Evolutionary conservation across 2,329 filamentous ascomycete species (phyloP).

Genomic region (Moelleriella libera): DNA sequence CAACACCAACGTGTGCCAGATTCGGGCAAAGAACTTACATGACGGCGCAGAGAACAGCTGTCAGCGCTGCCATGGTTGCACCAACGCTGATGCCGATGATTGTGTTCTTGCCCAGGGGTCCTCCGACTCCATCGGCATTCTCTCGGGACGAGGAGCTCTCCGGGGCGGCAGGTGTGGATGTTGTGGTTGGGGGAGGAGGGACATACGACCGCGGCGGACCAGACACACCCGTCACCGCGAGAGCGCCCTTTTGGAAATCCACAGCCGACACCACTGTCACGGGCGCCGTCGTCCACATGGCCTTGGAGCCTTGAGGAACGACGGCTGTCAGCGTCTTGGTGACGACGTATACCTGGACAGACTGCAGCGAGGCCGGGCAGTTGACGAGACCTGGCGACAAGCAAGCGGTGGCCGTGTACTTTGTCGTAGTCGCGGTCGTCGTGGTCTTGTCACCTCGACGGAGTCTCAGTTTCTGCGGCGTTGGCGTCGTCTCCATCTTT

Average conservation of each 20-base stretch:
- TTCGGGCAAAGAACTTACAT: no score
- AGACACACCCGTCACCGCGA: conserved; percentile 9
- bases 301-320: conserved; percentile 20
- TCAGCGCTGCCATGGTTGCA: no score
- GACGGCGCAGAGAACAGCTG: no score
- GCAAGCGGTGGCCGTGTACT: conserved; percentile 30
- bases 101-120: no score
- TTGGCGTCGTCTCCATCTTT: neutral
- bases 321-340: conserved; percentile 25
- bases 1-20: no score
- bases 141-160: no score
- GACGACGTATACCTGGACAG: conserved; percentile 21
- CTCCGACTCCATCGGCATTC: no score
- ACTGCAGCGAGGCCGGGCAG: conserved; percentile 36
- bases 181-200: conserved; percentile 11
- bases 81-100: no score
- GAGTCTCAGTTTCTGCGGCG: no score
- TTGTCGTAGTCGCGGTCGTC: conserved; percentile 24
- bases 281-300: conserved; percentile 7
- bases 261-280: conserved; percentile 17
- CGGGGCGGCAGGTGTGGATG: neutral
- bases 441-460: conserved; percentile 11
- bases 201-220: conserved; percentile 30
- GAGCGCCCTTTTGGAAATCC: conserved; percentile 26
- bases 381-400: conserved; percentile 24